Base-by-base conservation (phyloP, 148 eudicot species). In the Silene conica region DNA sequence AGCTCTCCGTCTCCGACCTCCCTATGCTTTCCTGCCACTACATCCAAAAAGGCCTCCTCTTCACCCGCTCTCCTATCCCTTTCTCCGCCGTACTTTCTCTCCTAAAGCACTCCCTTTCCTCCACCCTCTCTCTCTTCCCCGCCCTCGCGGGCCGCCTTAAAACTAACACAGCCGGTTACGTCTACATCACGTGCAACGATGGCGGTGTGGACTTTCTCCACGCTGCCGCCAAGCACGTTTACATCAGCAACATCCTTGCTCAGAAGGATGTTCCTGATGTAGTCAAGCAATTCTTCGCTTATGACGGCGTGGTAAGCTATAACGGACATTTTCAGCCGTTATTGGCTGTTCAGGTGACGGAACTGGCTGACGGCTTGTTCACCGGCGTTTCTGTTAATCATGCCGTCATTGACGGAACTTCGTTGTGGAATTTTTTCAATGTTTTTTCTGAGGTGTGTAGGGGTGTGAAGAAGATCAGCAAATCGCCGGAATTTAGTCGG, bases 21-120 rank as follows among this genome's bases (percentile, higher is more conserved):
- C 92, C 94, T 0, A 92, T 92, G 97, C 83, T 92, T 18, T 88
- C 97, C 12, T 92, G 97, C 59, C 95, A 92, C 43, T 92, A 92
- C 88, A 92, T 92, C 67, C 97, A 92, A 59, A 89, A 92, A 26
- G 97, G 97, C 69, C 26, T 78, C 61, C 80, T 92, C n/a, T 87
- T 88, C 75, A 74, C 89, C 3, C 75, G 65, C 46, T 88, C 88
- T 0, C 83, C 77, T 0, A 10, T 69, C 57, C 50, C 82, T 19
- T 13, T 66, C 8, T 0, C 71, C 1, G 4, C 63, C 1, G 72
- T 87, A 0, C 8, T 87, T 10, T 5, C 87, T 14, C 79, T 74
- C 58, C 76, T 92, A 48, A 83, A 83, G 48, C 28, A 54, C 7
- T 61, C 69, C 2, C 88, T 92, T 25, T 76, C 97, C 0, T 57